These are phyloP conservation scores for Posidonia australis DNA, from an alignment of 106 monocot genomes.

Conservation along the genomic window DNA sequence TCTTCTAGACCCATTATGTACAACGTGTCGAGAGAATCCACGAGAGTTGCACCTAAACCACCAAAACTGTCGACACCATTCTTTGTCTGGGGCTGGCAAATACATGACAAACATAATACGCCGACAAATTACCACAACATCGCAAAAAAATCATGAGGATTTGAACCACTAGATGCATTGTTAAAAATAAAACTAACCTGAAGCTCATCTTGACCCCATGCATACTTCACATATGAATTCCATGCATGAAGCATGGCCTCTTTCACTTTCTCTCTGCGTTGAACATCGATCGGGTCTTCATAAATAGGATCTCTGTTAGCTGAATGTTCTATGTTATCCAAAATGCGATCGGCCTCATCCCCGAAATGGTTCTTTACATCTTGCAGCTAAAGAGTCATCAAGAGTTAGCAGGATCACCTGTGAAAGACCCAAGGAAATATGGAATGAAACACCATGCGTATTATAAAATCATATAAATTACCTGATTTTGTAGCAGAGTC, in stretches of 20 bases:
- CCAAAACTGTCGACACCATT: conserved; percentile 90
- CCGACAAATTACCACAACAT: background rate
- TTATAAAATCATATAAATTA: conserved; percentile 15
- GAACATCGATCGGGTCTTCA: conserved; percentile 46
- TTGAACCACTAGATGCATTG: background rate
- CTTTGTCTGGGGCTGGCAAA: conserved; percentile 74
- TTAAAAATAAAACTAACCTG: conserved; percentile 31
- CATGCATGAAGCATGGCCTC: conserved; percentile 98
- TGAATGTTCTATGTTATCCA: conserved; percentile 4
- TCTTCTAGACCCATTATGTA: conserved; percentile 92
- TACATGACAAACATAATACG: conserved; percentile 4
- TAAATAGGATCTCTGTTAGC: conserved; percentile 13
- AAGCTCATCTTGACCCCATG: conserved; percentile 93
- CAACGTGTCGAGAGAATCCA: conserved; percentile 87
- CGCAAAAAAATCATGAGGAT: background rate
- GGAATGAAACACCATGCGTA: background rate
- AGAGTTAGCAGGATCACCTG: conserved; percentile 1
- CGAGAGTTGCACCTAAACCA: conserved; percentile 85
- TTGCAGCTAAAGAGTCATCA: conserved; percentile 27
- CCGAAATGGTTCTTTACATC: conserved; percentile 18
- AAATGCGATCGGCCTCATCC: conserved; percentile 9
- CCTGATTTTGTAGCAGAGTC: conserved; percentile 46
- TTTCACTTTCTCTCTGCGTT: conserved; percentile 84
- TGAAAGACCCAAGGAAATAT: background rate
- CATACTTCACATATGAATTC: conserved; percentile 86